Conservation (phyloP, 106 monocot species). For the Acorus calamus region DNA sequence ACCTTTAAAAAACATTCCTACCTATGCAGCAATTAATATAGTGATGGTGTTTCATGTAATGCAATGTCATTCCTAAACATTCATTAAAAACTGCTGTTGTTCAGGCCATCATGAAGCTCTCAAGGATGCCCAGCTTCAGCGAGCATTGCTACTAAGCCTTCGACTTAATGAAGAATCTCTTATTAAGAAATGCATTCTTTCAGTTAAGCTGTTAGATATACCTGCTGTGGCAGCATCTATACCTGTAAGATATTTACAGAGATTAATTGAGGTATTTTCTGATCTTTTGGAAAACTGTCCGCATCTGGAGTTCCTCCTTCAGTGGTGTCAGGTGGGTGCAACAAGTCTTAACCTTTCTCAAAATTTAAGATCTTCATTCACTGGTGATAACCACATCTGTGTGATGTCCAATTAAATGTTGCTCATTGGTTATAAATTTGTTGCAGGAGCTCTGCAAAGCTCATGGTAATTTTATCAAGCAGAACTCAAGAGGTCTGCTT, state of each 20-base stretch:
- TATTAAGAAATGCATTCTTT: constrained; percentile 83
- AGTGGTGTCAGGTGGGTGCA: constrained; percentile 70
- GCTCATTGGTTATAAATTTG: neutral
- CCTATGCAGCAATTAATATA: no score
- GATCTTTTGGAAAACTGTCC: constrained; percentile 81
- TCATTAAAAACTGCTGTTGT: neutral
- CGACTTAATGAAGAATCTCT: constrained; percentile 88
- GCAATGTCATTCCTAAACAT: no score
- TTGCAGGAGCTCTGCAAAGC: constrained; percentile 77
- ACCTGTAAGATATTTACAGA: constrained; percentile 77
- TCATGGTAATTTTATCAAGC: constrained; percentile 76
- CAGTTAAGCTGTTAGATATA: constrained; percentile 63
- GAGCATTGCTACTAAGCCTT: constrained; percentile 77
- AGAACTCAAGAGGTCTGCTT: constrained; percentile 74
- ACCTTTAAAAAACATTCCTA: no score
- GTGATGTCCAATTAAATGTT: neutral
- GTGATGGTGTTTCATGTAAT: no score
- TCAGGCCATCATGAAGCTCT: constrained; percentile 78
- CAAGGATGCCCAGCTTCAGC: constrained; percentile 41
- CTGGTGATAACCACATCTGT: neutral
- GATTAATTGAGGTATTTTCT: constrained; percentile 81
- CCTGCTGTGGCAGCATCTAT: constrained; percentile 51
- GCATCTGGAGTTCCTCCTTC: constrained; percentile 86
- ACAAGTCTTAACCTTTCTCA: no score
- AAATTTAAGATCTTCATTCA: no score